Evolutionary conservation across 163 green algal species (phyloP).

Genomic region (Coccomyxa subellipsoidea): DNA sequence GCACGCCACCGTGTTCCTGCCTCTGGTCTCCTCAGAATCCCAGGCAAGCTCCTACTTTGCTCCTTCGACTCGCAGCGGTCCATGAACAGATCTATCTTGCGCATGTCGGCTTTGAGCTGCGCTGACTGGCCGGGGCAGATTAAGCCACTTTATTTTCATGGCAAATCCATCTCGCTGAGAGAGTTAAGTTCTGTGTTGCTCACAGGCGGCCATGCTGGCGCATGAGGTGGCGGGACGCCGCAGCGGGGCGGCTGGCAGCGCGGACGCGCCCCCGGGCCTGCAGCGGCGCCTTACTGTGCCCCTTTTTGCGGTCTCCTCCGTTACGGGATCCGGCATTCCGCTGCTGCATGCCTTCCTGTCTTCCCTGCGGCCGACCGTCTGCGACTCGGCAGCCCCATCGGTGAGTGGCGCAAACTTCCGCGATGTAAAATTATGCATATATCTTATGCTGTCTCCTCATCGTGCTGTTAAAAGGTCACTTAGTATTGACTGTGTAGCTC

Average conservation of each 20-base stretch:
- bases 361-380: conserved; percentile 28
- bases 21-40: conserved; percentile 32
- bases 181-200: not conserved
- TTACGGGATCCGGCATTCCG: conserved; percentile 59
- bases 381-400: not conserved
- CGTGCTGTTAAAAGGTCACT: no score
- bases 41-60: not conserved
- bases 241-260: conserved; percentile 1
- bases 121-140: no score
- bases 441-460: no score
- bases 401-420: no score
- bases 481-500: no score
- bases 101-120: no score
- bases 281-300: conserved; percentile 38
- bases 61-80: no score
- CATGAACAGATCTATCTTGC: no score
- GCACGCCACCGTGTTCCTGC: conserved; percentile 12
- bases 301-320: conserved; percentile 61
- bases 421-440: no score
- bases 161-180: no score
- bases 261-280: conserved; percentile 8
- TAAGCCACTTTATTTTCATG: no score
- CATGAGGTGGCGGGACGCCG: not conserved
- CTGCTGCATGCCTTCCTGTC: conserved; percentile 73
- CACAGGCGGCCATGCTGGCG: conserved; percentile 28